A percentile compares a stretch with the other conserved stretches of the same genome.
Evolutionary conservation across 768 basidiomycete species (phyloP).

Genomic region (Tylopilus vinaceipallidus): DNA sequence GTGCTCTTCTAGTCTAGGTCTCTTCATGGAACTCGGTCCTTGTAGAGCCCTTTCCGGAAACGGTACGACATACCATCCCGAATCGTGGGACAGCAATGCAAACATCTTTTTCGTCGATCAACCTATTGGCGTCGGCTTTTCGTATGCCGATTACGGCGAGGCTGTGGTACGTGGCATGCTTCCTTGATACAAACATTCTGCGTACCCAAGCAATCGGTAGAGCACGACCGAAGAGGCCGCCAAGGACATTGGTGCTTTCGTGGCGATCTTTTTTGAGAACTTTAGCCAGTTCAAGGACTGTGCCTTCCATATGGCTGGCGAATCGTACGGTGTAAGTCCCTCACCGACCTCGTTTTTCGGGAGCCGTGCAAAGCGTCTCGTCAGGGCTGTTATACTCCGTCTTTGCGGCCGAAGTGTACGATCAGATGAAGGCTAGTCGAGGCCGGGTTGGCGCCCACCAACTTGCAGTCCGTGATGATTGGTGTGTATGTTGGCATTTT

Average conservation of each 20-base stretch:
- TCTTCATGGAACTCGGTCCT: constrained; percentile 76
- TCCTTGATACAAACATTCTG: not conserved
- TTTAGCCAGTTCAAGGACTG: constrained; percentile 71
- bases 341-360: not conserved
- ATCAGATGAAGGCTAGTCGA: constrained; percentile 42
- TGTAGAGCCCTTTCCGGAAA: constrained; percentile 58
- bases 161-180: constrained; percentile 32
- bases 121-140: constrained; percentile 47
- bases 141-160: constrained; percentile 44
- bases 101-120: constrained; percentile 48
- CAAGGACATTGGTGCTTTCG: constrained; percentile 67
- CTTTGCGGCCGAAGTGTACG: constrained; percentile 47
- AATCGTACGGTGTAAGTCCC: constrained; percentile 48
- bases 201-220: constrained; percentile 28
- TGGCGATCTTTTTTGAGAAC: constrained; percentile 71
- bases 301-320: constrained; percentile 57
- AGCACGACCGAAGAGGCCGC: constrained; percentile 66
- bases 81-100: constrained; percentile 68
- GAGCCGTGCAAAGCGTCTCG: not conserved
- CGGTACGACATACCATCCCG: constrained; percentile 51
- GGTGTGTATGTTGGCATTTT: constrained; percentile 34
- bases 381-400: constrained; percentile 52
- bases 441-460: constrained; percentile 49
- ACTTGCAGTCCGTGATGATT: constrained; percentile 49
- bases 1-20: constrained; percentile 56